Base-by-base conservation (phyloP, 257 asterid genomes). In the Gardenia jasminoides region DNA sequence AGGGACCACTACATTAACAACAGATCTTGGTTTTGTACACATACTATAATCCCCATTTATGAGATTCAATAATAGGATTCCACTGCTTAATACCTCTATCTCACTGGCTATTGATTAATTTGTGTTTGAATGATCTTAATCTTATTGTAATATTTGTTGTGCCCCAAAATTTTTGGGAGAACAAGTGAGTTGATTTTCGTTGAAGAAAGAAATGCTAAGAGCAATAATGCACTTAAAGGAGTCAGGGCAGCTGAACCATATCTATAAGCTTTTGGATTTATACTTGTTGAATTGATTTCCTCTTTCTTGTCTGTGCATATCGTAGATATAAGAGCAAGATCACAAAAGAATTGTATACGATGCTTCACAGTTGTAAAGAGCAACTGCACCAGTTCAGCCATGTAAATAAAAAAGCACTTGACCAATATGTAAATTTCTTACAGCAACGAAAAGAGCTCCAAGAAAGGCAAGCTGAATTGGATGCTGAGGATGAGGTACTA, bases 371-470 rank as follows among this genome's bases (percentile, higher is more conserved):
- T 87, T 96, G 98, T 75, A 93, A 90, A 70, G 99, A 96, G 87
- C 92, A 96, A 88, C 91, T 96, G 85, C 85, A 93, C 73, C 92
- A 92, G 81, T 96, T 96, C 85, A 96, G 98, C 90, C 99, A 96
- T 85, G 99, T 96, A 80, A 96, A 96, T 84, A 96, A 96, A 83
- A 96, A 96, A 83, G 99, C 99, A 47, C 96, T 93, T 43, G 99
- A 96, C 83, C 99, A 96, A 79, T 96, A 96, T 87, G 94, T 96
- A 68, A 96, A 93, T 86, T 96, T 96, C 87, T 92, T 97, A 22
- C 98, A 96, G 84, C 98, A 93, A 80, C 84, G 98, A 74, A 98
- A 96, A 83, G 97, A 92, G 90, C 93, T 96, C 66, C 98, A 96
- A 89, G 84, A 85, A 83, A 87, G 99, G 80, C 99, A 96, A 86